Base-by-base conservation (phyloP, 805 yeast genomes). In the Ogataea salicorniae region DNA sequence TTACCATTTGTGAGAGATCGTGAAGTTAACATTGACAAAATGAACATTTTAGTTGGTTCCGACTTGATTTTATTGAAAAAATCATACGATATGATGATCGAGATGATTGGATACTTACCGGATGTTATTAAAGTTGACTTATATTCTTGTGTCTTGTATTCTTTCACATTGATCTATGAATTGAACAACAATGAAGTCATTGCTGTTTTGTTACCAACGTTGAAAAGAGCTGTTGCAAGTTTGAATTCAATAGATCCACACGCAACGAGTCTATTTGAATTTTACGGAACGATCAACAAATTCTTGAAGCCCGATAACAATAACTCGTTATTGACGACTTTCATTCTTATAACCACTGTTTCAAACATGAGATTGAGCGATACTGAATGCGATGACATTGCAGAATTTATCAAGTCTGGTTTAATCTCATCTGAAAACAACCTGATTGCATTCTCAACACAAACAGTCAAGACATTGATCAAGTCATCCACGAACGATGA, bases 91-190 rank as follows among this genome's bases (percentile, higher is more conserved):
- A 71, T 76, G 1, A 68, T 87, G 20, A 77, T 81, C n/a, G 78
- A 71, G 7, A 84, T 87, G 82, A 73, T 81, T 20, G 73, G 72
- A 15, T 69, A 69, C 34, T 81, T 91, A 55, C 92, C 95, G 0
- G 79, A 73, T 23, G 73, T 84, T 17, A 84, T 88, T 41, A 79
- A 79, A 54, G 64, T 71, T 13, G 98, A 92, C 61, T 67, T 92
- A 29, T 80, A 79, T 59, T 76, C 91, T 0, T 83, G 95, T 56
- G 57, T 86, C 37, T 64, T 91, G 22, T 83, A 75, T 56, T 74
- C 84, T 6, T 76, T 85, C 48, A 78, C 84, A 6, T 71, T 74
- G 55, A 69, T 84, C 43, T 78, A 76, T 58, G 76, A 78, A 56
- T 68, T 70, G 39, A 60, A 68, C 23, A 61, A 68, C 44, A 41